Evolutionary conservation across 1,284 basidiomycete genomes (phyloP).

Genomic region (Psilocybe mexicana): DNA sequence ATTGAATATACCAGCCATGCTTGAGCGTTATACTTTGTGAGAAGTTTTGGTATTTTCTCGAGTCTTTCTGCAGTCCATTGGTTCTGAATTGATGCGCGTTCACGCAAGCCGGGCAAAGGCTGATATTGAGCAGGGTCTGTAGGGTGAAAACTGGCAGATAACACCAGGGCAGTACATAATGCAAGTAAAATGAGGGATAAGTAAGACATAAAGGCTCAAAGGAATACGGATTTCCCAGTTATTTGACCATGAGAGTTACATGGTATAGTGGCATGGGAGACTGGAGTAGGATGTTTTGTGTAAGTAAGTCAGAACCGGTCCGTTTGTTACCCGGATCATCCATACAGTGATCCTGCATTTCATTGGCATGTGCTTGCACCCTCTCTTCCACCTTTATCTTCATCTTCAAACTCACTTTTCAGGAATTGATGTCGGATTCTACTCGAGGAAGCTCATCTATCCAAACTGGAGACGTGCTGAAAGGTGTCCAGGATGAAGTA

Average conservation of each 20-base stretch:
- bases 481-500: neutral
- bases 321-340: slow-evolving; percentile 2
- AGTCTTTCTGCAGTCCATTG: slow-evolving; percentile 45
- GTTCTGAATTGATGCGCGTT: slow-evolving; percentile 45
- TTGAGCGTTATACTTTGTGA: slow-evolving; percentile 45
- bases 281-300: too few species aligned
- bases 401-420: neutral
- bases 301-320: neutral
- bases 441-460: neutral
- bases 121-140: slow-evolving; percentile 37
- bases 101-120: slow-evolving; percentile 42
- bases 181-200: neutral
- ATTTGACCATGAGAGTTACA: neutral
- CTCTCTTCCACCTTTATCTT: neutral
- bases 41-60: slow-evolving; percentile 39
- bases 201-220: neutral
- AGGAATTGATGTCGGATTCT: neutral
- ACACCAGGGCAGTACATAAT: neutral
- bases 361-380: neutral
- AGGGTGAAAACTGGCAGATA: slow-evolving; percentile 34
- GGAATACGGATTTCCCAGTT: neutral
- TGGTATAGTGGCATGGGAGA: neutral
- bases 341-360: neutral
- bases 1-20: slow-evolving; percentile 43
- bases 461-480: neutral